Conservation (phyloP, 352 stramenopile genomes). For the Globisporangium spiculum region DNA sequence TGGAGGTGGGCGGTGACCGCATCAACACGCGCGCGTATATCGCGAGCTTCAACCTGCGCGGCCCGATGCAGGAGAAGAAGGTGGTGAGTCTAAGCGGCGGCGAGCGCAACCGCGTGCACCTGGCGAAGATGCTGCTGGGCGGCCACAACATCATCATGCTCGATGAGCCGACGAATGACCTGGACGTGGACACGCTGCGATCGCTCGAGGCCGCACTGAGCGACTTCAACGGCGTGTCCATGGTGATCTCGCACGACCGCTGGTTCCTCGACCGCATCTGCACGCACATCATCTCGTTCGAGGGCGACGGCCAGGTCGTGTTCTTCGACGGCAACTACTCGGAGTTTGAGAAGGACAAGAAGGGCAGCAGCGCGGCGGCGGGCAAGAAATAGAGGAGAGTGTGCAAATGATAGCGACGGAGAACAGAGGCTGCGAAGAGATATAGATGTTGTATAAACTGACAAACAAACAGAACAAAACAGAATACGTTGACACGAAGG, state of each 20-base stretch:
- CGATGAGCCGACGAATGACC: conserved; percentile 86
- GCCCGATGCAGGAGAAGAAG: conserved; percentile 83
- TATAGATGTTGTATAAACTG: too few relatives aligned
- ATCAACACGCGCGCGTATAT: conserved; percentile 87
- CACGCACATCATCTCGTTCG: conserved; percentile 85
- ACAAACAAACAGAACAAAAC: too few relatives aligned
- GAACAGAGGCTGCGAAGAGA: too few relatives aligned
- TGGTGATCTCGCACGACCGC: conserved; percentile 96
- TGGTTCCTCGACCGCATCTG: conserved; percentile 95
- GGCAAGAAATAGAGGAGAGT: background rate
- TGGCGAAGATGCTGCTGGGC: conserved; percentile 83
- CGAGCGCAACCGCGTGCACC: conserved; percentile 82
- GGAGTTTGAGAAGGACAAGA: conserved; percentile 80
- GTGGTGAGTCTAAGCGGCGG: conserved; percentile 72
- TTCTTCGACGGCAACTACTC: conserved; percentile 89
- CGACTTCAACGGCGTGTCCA: conserved; percentile 89
- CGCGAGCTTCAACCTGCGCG: conserved; percentile 83
- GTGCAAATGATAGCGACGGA: background rate
- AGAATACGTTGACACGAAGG: too few relatives aligned
- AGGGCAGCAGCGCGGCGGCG: conserved; percentile 11
- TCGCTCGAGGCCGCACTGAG: conserved; percentile 87
- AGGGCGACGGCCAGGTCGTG: conserved; percentile 59
- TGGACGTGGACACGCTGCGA: conserved; percentile 82
- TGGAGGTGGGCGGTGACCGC: conserved; percentile 66
- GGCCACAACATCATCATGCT: conserved; percentile 88